Conservation (phyloP, 2,329 filamentous ascomycete genomes). For the Boeremia exigua region DNA sequence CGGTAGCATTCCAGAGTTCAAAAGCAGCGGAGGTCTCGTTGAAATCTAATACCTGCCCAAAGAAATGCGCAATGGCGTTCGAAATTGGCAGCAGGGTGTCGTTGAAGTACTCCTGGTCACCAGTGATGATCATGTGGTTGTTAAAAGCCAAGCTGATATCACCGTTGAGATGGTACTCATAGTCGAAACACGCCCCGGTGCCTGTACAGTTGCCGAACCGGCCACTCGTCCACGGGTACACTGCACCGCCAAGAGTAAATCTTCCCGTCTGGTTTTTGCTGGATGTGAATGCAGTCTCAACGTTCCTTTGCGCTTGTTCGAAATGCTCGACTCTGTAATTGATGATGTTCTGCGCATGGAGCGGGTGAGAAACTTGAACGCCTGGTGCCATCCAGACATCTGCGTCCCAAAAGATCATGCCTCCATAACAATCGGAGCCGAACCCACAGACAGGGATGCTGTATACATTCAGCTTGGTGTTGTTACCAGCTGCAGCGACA, state of each 20-base stretch:
- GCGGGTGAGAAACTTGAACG: conserved; percentile 67
- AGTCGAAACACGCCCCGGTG: conserved; percentile 69
- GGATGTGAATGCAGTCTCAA: conserved; percentile 60
- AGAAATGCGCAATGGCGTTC: conserved; percentile 68
- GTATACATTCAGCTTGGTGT: conserved; percentile 62
- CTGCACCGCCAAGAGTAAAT: conserved; percentile 65
- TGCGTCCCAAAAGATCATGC: conserved; percentile 70
- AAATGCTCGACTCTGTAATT: conserved; percentile 68
- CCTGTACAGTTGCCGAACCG: conserved; percentile 72
- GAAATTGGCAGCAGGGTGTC: conserved; percentile 67
- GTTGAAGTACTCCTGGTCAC: conserved; percentile 63
- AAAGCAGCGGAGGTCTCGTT: conserved; percentile 55
- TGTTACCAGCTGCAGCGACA: conserved; percentile 55
- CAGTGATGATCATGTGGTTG: conserved; percentile 66
- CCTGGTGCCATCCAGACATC: conserved; percentile 74
- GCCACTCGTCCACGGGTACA: conserved; percentile 73
- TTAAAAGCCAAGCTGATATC: conserved; percentile 69
- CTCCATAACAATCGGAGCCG: conserved; percentile 71
- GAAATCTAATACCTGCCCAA: conserved; percentile 63
- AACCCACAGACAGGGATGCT: conserved; percentile 73
- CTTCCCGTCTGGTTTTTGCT: conserved; percentile 65
- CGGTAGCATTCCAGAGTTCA: conserved; percentile 64
- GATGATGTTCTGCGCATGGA: conserved; percentile 66
- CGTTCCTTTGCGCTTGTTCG: conserved; percentile 65
- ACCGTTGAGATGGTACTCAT: conserved; percentile 74